Conservation (phyloP, 139 green algal species). For the Micractinium conductrix region DNA sequence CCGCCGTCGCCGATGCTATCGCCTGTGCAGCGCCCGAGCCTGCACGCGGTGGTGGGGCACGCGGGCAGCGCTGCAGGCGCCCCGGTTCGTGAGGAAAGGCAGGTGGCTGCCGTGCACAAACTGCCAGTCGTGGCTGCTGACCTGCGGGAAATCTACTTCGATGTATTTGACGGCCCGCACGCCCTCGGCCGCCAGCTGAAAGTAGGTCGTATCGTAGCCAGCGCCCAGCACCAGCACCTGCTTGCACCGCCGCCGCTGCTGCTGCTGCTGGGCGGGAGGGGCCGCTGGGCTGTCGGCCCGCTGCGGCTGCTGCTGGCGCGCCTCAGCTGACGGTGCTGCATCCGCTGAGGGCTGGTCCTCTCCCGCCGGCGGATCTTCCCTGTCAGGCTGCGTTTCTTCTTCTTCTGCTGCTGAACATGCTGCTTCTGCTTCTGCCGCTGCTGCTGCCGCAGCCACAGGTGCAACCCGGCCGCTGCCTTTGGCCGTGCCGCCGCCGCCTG, state of each 20-base stretch:
- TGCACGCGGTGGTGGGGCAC: too few relatives aligned
- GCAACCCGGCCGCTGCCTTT: not conserved
- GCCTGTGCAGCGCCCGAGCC: too few relatives aligned
- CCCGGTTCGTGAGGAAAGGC: too few relatives aligned
- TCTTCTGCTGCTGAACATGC: not conserved
- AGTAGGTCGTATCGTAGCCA: constrained; percentile 90
- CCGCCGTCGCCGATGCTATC: too few relatives aligned
- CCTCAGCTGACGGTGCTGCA: not conserved
- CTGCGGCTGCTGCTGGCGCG: not conserved
- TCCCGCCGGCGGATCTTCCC: not conserved
- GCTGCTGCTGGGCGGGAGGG: not conserved
- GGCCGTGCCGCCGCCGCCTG: not conserved
- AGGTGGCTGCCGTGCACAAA: too few relatives aligned
- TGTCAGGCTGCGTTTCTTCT: not conserved
- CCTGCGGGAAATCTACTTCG: constrained; percentile 83
- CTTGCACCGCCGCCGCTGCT: not conserved
- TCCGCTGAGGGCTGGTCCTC: not conserved
- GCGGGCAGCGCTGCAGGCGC: too few relatives aligned
- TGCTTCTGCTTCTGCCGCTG: not conserved
- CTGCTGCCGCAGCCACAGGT: not conserved
- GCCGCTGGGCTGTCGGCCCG: not conserved
- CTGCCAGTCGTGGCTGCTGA: too few relatives aligned
- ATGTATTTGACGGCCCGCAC: constrained; percentile 54
- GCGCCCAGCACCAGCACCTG: constrained; percentile 87
- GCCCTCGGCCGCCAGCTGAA: constrained; percentile 63